Evolutionary conservation across 164 flowering plant genomes (phyloP).

Genomic region (Tinospora cordifolia): DNA sequence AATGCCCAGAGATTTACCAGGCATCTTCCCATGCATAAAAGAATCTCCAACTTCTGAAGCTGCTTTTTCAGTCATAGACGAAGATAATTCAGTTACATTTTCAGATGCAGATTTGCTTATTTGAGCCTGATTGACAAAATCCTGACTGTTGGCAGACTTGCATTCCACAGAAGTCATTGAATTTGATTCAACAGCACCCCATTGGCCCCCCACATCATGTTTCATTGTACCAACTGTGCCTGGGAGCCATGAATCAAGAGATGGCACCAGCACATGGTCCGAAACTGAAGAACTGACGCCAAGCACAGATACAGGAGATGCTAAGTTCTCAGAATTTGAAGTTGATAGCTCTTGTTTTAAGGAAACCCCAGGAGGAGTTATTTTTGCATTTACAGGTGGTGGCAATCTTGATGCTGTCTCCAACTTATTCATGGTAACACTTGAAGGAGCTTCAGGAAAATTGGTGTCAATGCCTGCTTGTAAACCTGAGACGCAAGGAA

Average conservation of each 20-base stretch:
- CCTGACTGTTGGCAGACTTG: conserved; percentile 34
- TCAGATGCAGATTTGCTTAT: conserved; percentile 8
- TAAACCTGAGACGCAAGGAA: conserved; percentile 16
- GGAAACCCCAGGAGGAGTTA: conserved; percentile 20
- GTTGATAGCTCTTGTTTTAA: conserved; percentile 18
- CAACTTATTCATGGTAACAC: too few relatives aligned
- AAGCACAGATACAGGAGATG: conserved; percentile 34
- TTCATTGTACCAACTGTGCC: conserved; percentile 47
- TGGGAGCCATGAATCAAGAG: conserved; percentile 41
- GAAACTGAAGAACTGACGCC: conserved; percentile 55
- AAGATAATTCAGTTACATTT: conserved; percentile 16
- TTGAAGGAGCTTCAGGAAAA: too few relatives aligned
- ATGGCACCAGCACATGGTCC: conserved; percentile 58
- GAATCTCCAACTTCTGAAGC: conserved; percentile 30
- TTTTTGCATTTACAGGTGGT: conserved; percentile 13
- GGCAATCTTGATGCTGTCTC: conserved; percentile 16
- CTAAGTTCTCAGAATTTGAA: conserved; percentile 18
- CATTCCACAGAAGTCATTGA: conserved; percentile 23
- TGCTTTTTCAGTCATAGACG: conserved; percentile 19
- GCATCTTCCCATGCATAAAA: conserved; percentile 28
- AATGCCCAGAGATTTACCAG: conserved; percentile 32
- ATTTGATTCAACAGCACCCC: conserved; percentile 25
- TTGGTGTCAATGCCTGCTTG: conserved; percentile 19
- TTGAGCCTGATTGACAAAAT: conserved; percentile 10
- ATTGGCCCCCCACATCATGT: conserved; percentile 51